A percentile compares a stretch with the other conserved stretches of the same genome.
Conservation (phyloP, 495 filamentous ascomycete genomes). For the Daldinia bambusicola region DNA sequence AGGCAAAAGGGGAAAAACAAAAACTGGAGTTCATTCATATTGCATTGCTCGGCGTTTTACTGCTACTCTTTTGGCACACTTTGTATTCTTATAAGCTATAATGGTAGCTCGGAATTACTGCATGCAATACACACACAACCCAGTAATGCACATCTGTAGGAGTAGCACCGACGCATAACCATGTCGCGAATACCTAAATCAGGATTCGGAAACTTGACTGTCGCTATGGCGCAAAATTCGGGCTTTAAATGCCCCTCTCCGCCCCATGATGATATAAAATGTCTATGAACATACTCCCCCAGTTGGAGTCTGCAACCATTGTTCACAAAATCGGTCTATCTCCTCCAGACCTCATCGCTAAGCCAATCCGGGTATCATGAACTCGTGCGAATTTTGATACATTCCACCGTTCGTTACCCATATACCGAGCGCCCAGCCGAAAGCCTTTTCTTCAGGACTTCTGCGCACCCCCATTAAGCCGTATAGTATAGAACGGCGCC, state of each 20-base stretch:
- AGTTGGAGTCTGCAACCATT: slow-evolving; percentile 14
- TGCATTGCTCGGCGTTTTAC: slow-evolving; percentile 47
- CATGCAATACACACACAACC: slow-evolving; percentile 17
- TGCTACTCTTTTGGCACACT: slow-evolving; percentile 7
- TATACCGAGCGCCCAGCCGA: neutral
- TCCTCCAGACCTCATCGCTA: slow-evolving; percentile 21
- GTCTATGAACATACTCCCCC: slow-evolving; percentile 15
- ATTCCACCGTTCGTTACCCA: slow-evolving; percentile 20
- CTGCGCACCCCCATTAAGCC: neutral
- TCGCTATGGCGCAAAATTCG: slow-evolving; percentile 7
- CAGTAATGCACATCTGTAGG: neutral
- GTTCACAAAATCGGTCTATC: slow-evolving; percentile 19
- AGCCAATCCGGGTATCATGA: slow-evolving; percentile 32
- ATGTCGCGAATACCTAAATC: neutral
- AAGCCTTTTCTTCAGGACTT: neutral
- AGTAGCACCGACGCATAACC: neutral
- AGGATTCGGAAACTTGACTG: neutral
- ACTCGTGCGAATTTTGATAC: slow-evolving; percentile 34
- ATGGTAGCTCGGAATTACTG: neutral
- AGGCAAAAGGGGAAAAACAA: slow-evolving; percentile 36
- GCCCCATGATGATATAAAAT: slow-evolving; percentile 19
- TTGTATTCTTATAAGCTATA: neutral
- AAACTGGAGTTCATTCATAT: too few species aligned
- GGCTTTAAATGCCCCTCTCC: slow-evolving; percentile 2
- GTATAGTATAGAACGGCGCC: neutral